Base-by-base conservation (phyloP, 495 filamentous ascomycete species). In the Neurospora sp. region DNA sequence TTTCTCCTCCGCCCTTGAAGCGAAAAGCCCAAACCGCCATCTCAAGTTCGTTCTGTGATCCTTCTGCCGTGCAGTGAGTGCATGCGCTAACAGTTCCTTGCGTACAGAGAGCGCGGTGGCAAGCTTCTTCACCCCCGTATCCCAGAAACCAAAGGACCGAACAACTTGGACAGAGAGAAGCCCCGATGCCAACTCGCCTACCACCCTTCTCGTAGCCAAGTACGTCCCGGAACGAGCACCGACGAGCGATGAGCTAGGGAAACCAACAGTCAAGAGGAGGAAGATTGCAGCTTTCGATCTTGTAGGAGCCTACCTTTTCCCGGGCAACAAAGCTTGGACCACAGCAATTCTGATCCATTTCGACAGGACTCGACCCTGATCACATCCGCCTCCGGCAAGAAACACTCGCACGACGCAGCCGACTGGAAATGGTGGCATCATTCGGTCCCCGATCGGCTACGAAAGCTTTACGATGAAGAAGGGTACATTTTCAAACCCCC, bases 371-470 rank as follows among this genome's bases (percentile, higher is more conserved):
- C 91, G 47, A 99, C 96, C 7, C 80, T 99, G 18, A 93, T 98
- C 71, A 83, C 84, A 4, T 91, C 92, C 0, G 84, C 87, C 0
- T 97, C 96, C 0, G 94, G 94, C 6, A 96, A 93, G 78, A 89
- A 86, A 38, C 94, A 94, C 73, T 86, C 89, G 7, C 87, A 85
- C 74, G 89, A 89, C 73, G 86, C 89, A 0, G 81, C 85, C 4
- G 96, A 98, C 80, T 99, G 96, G 96, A 92, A 91, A 82, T 99
- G 96, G 96, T 98, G 94, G 94, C 84, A 97, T 78, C 61, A 81
- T 10, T 86, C 80, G 20, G 92, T 98, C 1, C 93, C 93, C 1
- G 80, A 78, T 0, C 87, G 81, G 14, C 74, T 99, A 9, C 86
- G 86, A 70, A 82, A 89, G 65, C 82, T 98, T 8, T 85, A 93